Evolutionary conservation across 306 rosid genomes (phyloP).

Genomic region (Quercus berberidifolia): DNA sequence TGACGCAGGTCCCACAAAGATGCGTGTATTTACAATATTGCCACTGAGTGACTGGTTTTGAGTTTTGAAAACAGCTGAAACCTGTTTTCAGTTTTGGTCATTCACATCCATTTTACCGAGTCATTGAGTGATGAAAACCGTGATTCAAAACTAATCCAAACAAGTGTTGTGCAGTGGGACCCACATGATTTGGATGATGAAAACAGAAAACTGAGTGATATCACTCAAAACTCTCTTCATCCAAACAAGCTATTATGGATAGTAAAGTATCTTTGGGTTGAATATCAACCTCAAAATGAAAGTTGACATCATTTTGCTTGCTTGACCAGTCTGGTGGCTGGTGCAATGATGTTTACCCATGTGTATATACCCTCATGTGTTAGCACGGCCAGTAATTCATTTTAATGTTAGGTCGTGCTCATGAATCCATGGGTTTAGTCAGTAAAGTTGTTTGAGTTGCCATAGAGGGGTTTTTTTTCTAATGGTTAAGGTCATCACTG

Average conservation of each 20-base stretch:
- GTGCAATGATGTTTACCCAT: not conserved
- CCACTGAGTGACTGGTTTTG: too few relatives aligned
- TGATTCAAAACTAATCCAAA: too few relatives aligned
- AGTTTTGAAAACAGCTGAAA: too few relatives aligned
- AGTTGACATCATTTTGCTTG: not conserved
- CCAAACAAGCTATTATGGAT: not conserved
- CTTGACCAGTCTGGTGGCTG: not conserved
- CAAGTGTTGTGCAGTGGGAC: too few relatives aligned
- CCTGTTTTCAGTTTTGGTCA: too few relatives aligned
- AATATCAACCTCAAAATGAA: not conserved
- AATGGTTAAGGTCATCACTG: not conserved
- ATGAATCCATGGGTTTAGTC: not conserved
- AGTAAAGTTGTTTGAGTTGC: not conserved
- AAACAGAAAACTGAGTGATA: too few relatives aligned
- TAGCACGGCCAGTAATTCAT: not conserved
- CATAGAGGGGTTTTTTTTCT: not conserved
- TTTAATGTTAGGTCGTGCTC: not conserved
- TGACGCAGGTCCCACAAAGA: too few relatives aligned
- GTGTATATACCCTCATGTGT: not conserved
- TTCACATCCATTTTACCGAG: too few relatives aligned
- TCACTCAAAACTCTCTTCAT: too few relatives aligned
- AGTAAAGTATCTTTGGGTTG: not conserved
- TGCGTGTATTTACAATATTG: too few relatives aligned
- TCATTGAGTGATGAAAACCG: too few relatives aligned
- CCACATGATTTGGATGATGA: too few relatives aligned